Evolutionary conservation across 441 rosid species (phyloP), one percentile per base, ranked within the genome.

Genomic region (Bruguiera hainesii): DNA sequence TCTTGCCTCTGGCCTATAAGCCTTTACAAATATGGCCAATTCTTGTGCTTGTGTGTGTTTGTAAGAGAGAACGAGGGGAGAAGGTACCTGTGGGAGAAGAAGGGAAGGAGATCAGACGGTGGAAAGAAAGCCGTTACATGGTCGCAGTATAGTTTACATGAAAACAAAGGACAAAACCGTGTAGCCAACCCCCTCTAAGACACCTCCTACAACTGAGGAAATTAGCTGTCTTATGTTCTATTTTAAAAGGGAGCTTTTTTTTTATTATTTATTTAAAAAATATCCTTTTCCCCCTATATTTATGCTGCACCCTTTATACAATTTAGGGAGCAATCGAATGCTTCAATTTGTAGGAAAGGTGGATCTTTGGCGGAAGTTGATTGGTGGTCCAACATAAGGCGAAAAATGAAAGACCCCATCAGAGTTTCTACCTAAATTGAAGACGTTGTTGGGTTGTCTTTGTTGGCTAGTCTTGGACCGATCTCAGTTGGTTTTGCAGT

Each of bases 131-230:
- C 37, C 16, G 42, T 55, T 29, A 62, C 58, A 50, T 35, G 64
- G 63, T 68, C 51, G 62, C 70, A 65, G 64, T 23, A 7, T 33
- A 20, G 25, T 25, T 20, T 63, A 50, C 39, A 37, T 26, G 52
- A 52, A 63, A 31, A 11, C 31, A 16, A 33, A 65, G 20, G 29
- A 21, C 23, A 49, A 28, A 30, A 37, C 67, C 71, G 16, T 66
- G 57, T 53, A 63, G 10, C 46, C 18, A 39, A 39, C 37, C 48
- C 64, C 50, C 69, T 8, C 60, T 56, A 57, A 55, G 65, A 57
- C 65, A 56, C 23, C 69, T 50, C 79, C 82, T 73, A 61, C 19
- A 51, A 67, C 25, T 29, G 66, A 55, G 79, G 81, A 18, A 70
- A 49, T 63, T 61, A 20, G 51, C 46, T 56, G 29, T 72, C 59